Evolutionary conservation across 2,329 filamentous ascomycete genomes (phyloP), one percentile per base, ranked within the genome.

Genomic region (Penicillium brasilianum): DNA sequence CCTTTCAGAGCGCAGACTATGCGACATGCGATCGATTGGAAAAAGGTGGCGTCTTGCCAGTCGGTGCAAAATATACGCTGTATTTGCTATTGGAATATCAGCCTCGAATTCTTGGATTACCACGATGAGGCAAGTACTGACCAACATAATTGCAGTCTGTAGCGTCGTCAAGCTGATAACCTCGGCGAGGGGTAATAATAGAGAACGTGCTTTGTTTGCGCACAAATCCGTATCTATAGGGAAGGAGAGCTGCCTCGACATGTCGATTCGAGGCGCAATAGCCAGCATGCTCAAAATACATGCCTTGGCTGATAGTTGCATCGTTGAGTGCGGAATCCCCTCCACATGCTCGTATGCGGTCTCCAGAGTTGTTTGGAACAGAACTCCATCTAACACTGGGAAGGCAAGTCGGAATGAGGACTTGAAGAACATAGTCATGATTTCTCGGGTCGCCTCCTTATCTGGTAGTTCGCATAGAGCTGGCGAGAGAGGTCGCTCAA

Each of bases 21-120:
- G 20, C 56, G 58, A 49, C 64, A 65, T 4, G 66, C 51, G 46
- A 60, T 65, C 0, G 64, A 66, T 43, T 63, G 44, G 20, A 63
- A 55, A 34, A 56, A 60, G 6, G 49, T 25, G 44, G 64, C 64
- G 18, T 44, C 59, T 51, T 63, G 39, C 66, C 66, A 68, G 32
- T 58, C 32, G 11, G 30, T 62, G 34, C 46, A 18, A 52, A 66
- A 63, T 18, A 25, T 41, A 25, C 22, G 10, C 16, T 36, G 63
- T 30, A 67, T n/a, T 63, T 59, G 53, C 64, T 68, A 13, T 28
- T 39, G 1, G 36, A 8, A 53, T 7, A 10, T 65, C 10, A 63
- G 58, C 20, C 30, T 30, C 3, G 9, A 32, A 37, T 6, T 44
- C 18, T 28, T 36, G 14, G 46, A 14, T 18, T 18, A 25, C 10